These are phyloP conservation scores for Moniliophthora roreri DNA, from an alignment of 1,284 basidiomycete genomes.

Conservation along the genomic window DNA sequence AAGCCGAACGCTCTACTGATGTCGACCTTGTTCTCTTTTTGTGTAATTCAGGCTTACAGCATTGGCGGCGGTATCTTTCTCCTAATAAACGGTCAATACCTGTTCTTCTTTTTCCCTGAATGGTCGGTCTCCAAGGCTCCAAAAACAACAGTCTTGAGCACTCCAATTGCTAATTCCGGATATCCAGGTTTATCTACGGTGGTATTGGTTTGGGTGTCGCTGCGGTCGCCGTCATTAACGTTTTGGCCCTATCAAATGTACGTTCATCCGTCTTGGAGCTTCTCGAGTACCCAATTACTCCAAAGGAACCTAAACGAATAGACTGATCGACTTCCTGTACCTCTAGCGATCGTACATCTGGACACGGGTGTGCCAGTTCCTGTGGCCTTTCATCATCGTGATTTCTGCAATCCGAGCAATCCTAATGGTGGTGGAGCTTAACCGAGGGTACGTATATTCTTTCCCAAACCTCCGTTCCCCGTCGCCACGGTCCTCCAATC, in stretches of 20 bases:
- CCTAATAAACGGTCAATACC: constrained; percentile 61
- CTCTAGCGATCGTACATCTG: constrained; percentile 71
- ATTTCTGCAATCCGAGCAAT: constrained; percentile 66
- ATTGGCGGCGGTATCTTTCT: constrained; percentile 69
- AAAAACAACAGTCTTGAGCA: not conserved
- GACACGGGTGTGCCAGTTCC: constrained; percentile 64
- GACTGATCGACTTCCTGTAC: constrained; percentile 8
- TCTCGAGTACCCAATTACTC: not conserved
- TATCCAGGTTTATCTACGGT: constrained; percentile 69
- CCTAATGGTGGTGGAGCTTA: constrained; percentile 73
- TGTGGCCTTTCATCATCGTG: constrained; percentile 75
- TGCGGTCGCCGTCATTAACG: constrained; percentile 53
- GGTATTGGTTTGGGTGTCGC: constrained; percentile 66
- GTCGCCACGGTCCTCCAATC: constrained; percentile 9
- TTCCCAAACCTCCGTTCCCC: constrained; percentile 10
- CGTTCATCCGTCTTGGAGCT: constrained; percentile 23
- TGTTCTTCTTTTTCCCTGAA: constrained; percentile 74
- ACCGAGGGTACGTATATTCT: constrained; percentile 54
- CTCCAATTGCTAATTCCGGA: constrained; percentile 3
- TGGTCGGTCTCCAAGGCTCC: constrained; percentile 41
- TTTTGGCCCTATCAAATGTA: constrained; percentile 70
- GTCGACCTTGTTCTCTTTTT: constrained; percentile 11
- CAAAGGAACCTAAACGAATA: not conserved
- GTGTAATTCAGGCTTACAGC: constrained; percentile 56
- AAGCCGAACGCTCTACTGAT: not conserved